Conservation (phyloP, 371 early-diverging fungal genomes). For the Rhizomucor pusillus region DNA sequence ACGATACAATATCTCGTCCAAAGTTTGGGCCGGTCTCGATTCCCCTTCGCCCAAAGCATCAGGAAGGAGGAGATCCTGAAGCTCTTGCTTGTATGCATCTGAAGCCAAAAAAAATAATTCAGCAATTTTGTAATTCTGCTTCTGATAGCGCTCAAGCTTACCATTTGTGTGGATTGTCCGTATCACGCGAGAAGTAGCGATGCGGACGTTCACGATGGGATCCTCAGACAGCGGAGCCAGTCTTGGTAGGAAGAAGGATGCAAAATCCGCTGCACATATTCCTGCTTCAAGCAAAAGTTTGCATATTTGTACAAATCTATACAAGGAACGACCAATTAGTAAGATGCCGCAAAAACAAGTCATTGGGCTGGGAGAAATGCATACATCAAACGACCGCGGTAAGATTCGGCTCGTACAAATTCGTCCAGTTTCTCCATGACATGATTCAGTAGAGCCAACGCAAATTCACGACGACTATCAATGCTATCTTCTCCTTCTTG, state of each 20-base stretch:
- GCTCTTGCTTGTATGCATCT: conserved; percentile 19
- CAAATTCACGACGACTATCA: conserved; percentile 37
- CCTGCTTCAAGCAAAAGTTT: conserved; percentile 33
- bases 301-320: conserved; percentile 44
- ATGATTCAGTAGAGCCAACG: conserved; percentile 38
- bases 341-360: not conserved
- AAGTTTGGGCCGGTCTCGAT: conserved; percentile 16
- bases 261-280: conserved; percentile 38
- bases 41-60: conserved; percentile 13
- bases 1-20: conserved; percentile 30
- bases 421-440: conserved; percentile 51
- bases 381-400: conserved; percentile 44
- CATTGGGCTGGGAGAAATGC: no score
- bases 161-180: conserved; percentile 26
- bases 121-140: not conserved
- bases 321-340: not conserved
- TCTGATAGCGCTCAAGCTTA: conserved; percentile 5
- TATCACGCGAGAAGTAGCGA: conserved; percentile 31
- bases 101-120: not conserved
- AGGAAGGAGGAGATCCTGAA: conserved; percentile 4
- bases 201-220: conserved; percentile 42
- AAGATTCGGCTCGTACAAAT: conserved; percentile 39
- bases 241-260: conserved; percentile 41
- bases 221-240: conserved; percentile 29
- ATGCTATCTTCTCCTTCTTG: conserved; percentile 20